phyloP scores from a whole-genome alignment of 495 filamentous ascomycete genomes.

The Podospora fimiseda region DNA sequence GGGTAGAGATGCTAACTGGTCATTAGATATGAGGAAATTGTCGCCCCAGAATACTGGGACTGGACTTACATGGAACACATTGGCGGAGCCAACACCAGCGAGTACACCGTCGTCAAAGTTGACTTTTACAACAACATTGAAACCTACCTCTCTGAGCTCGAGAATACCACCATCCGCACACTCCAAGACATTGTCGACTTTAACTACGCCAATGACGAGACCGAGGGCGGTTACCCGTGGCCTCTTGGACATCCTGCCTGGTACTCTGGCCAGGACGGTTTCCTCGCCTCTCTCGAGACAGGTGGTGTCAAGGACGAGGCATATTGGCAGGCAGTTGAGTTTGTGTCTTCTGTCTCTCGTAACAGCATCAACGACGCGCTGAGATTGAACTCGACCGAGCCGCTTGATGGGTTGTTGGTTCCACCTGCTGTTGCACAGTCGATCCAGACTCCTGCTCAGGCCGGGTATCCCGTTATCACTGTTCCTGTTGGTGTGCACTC shows the following conservation, averaged over 20 bases:
- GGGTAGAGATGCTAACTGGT: no score
- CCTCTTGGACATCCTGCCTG: slow-evolving; percentile 54
- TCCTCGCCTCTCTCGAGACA: slow-evolving; percentile 53
- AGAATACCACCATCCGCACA: slow-evolving; percentile 55
- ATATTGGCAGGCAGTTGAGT: slow-evolving; percentile 58
- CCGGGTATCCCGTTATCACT: slow-evolving; percentile 66
- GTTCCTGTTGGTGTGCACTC: slow-evolving; percentile 52
- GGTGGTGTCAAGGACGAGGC: slow-evolving; percentile 58
- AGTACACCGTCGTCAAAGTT: slow-evolving; percentile 65
- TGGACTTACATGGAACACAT: slow-evolving; percentile 54
- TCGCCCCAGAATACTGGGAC: slow-evolving; percentile 63
- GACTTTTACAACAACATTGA: slow-evolving; percentile 74
- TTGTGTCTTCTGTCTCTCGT: slow-evolving; percentile 51
- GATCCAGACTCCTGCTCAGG: slow-evolving; percentile 47
- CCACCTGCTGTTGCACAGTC: slow-evolving; percentile 61
- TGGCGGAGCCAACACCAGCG: slow-evolving; percentile 63
- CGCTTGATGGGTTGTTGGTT: slow-evolving; percentile 55
- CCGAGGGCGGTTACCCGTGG: slow-evolving; percentile 62
- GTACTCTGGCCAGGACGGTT: slow-evolving; percentile 62
- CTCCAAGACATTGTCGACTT: slow-evolving; percentile 64
- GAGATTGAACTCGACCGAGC: slow-evolving; percentile 35
- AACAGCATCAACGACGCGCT: slow-evolving; percentile 65
- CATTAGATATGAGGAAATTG: no score
- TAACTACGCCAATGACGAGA: slow-evolving; percentile 58
- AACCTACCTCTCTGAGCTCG: slow-evolving; percentile 57